Base-by-base conservation (phyloP, 2,329 filamentous ascomycete genomes). In the Mariannaea elegans region DNA sequence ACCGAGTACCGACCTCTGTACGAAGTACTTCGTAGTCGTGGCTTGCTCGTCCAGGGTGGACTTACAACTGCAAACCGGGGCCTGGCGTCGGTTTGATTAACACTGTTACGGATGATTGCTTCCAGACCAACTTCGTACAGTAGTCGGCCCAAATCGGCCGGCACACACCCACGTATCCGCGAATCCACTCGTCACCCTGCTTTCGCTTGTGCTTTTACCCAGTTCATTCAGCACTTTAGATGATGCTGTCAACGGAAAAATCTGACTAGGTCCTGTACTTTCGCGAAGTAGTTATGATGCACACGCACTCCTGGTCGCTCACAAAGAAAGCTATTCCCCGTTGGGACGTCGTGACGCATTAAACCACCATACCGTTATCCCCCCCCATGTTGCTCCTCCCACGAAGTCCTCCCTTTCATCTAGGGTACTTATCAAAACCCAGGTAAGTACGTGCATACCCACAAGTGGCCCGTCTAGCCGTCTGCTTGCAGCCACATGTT, bases 81-180 rank as follows among this genome's bases (percentile, higher is more conserved):
- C 66, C 59, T 63, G 65, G 57, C 66, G 67, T 70, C 65, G 68
- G 66, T 70, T 70, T 70, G 63, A 70, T 70, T 68, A 66, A 59
- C 50, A 38, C 13, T 63, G 62, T 55, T 53, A 60, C 57, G 64
- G 54, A 51, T 58, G 57, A 57, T 59, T 48, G 64, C 65, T 64
- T 60, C 65, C 50, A 68, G 54, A 42, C 55, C 57, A 52, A 44
- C 21, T 44, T n/a, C 9, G 32, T 19, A 16, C 38, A 8, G 34
- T 38, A 27, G 60, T 45, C 59, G 55, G 62, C 60, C 45, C 39
- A 59, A 61, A 57, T 65, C 62, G 60, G 65, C 67, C 62, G 60
- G 62, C 59, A 61, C 53, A 64, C 57, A 57, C 58, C 65, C 66
- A 62, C 60, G 19, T 46, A 44, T 49, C 63, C 50, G 61, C 34